These are phyloP conservation scores for Cercospora sp. DNA, from an alignment of 2,329 filamentous ascomycete species.

Conservation along the genomic window DNA sequence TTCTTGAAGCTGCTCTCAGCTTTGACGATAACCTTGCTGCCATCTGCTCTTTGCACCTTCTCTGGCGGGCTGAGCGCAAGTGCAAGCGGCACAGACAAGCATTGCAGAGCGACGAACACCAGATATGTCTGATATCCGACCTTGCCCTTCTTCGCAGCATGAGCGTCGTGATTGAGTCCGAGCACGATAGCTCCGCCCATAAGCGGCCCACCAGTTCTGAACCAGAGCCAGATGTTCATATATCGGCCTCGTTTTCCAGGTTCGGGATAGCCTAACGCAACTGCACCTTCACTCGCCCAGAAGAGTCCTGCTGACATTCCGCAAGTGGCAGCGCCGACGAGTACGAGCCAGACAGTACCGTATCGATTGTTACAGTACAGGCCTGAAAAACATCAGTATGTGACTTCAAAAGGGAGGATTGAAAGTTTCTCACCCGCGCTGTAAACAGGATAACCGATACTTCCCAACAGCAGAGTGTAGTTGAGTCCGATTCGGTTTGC, in stretches of 20 bases:
- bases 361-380: slow-evolving; percentile 55
- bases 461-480: slow-evolving; percentile 50
- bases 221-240: slow-evolving; percentile 54
- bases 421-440: slow-evolving; percentile 33
- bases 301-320: slow-evolving; percentile 54
- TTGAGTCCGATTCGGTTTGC: slow-evolving; percentile 53
- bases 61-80: slow-evolving; percentile 44
- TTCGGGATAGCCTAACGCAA: slow-evolving; percentile 54
- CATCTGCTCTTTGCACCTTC: slow-evolving; percentile 48
- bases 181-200: slow-evolving; percentile 52
- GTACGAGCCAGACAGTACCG: slow-evolving; percentile 55
- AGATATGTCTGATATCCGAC: slow-evolving; percentile 45
- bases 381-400: slow-evolving; percentile 28
- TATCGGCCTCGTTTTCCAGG: slow-evolving; percentile 51
- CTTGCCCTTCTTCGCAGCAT: slow-evolving; percentile 41
- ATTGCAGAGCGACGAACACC: slow-evolving; percentile 48
- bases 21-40: slow-evolving; percentile 43
- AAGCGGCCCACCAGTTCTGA: slow-evolving; percentile 53
- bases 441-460: slow-evolving; percentile 53
- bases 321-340: slow-evolving; percentile 52
- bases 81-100: slow-evolving; percentile 42
- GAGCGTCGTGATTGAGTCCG: slow-evolving; percentile 50
- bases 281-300: slow-evolving; percentile 54
- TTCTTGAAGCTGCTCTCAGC: slow-evolving; percentile 44
- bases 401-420: not conserved